Conservation (phyloP, 345 rosid genomes). For the Acer saccharum region DNA sequence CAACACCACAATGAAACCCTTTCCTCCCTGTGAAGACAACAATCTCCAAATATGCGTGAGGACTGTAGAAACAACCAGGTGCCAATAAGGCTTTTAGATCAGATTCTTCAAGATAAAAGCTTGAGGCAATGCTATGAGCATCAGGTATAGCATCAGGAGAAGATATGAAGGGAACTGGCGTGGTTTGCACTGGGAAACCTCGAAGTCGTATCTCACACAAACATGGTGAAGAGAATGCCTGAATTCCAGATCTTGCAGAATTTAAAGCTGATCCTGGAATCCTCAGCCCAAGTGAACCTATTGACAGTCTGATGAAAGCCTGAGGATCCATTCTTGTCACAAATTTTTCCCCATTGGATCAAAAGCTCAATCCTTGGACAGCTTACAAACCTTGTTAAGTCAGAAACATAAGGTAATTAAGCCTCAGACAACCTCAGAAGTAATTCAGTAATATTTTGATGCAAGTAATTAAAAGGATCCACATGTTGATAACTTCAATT, state of each 20-base stretch:
- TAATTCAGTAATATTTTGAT: conserved; percentile 1
- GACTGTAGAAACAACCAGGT: conserved; percentile 77
- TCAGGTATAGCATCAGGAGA: conserved; percentile 78
- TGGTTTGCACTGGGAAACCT: conserved; percentile 88
- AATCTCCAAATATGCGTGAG: conserved; percentile 72
- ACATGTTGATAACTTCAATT: neutral
- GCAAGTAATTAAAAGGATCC: neutral
- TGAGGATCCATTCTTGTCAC: conserved; percentile 88
- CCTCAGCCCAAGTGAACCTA: conserved; percentile 84
- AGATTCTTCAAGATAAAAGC: conserved; percentile 90
- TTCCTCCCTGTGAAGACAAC: conserved; percentile 65
- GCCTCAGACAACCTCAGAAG: conserved; percentile 3
- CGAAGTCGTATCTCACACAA: conserved; percentile 79
- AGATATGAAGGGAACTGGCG: conserved; percentile 66
- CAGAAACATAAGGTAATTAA: conserved; percentile 9
- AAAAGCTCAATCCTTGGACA: conserved; percentile 32
- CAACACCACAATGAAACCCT: conserved; percentile 74
- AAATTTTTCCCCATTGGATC: conserved; percentile 50
- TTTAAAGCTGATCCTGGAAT: conserved; percentile 49
- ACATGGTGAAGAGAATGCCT: conserved; percentile 56
- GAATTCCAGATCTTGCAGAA: conserved; percentile 49
- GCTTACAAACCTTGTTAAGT: conserved; percentile 32
- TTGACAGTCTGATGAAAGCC: conserved; percentile 87
- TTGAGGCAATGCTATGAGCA: conserved; percentile 68
- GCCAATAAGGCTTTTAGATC: conserved; percentile 75